Base-by-base conservation (phyloP, 148 eudicot genomes). In the Polygonum maritimum region DNA sequence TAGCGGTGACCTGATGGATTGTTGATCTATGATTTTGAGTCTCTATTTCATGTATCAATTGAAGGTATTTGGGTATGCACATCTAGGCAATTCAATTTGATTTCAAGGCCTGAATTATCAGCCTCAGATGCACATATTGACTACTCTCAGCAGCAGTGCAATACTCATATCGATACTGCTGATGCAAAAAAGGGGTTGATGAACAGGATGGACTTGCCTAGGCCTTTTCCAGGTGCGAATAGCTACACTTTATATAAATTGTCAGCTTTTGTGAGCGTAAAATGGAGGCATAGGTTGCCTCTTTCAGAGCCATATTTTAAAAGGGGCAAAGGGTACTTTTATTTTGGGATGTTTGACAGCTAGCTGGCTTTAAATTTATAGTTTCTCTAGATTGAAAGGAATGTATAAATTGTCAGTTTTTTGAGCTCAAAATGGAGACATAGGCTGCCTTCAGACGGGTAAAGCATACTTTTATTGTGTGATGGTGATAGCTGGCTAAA, bases 51-150 rank as follows among this genome's bases (percentile, higher is more conserved):
- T n/a, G n/a, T n/a, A n/a, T n/a, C n/a, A n/a, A n/a, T n/a, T n/a
- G n/a, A n/a, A n/a, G n/a, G n/a, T n/a, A n/a, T n/a, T n/a, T n/a
- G n/a, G n/a, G n/a, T n/a, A n/a, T n/a, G n/a, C n/a, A n/a, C n/a
- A n/a, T n/a, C n/a, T n/a, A n/a, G n/a, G n/a, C n/a, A n/a, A n/a
- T n/a, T n/a, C n/a, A n/a, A n/a, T n/a, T n/a, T n/a, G n/a, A n/a
- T n/a, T n/a, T n/a, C n/a, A n/a, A n/a, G 86, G 75, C 73, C 82
- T 18, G 92, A 87, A 71, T 33, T 83, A 8, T 63, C 79, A 77
- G 80, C 82, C 71, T 69, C 76, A 71, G 89, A 88, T 69, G 71
- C 85, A 48, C 90, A 71, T 70, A 76, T 71, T 69, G 88, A 82
- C 51, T 83, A 55, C 80, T 51, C 81, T 47, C 88, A 85, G 74